Evolutionary conservation across 768 basidiomycete genomes (phyloP), one percentile per base, ranked within the genome.

Genomic region (Lentinula aciculospora): DNA sequence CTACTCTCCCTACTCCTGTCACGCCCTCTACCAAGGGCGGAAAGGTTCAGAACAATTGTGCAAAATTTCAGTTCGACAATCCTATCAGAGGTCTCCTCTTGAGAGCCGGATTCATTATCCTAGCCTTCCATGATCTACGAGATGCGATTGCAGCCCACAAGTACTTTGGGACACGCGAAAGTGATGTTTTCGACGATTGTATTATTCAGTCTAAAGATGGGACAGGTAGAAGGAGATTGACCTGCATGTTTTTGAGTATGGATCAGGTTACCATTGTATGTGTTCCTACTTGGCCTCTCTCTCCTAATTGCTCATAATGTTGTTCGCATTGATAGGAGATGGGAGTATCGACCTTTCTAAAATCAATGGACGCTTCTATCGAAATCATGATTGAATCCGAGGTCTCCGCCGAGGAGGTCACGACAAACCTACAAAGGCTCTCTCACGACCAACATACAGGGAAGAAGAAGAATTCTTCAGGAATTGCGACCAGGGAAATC

Each of bases 81-180:
- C 65, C 68, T 17, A 76, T 88, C 57, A 83, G 84, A 65, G 83
- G 82, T 8, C 76, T 87, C 50, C 81, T 81, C 61, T 75, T 77
- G 34, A 77, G 78, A 32, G 9, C 72, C 36, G 84, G 84, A 6
- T 69, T 81, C 42, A 70, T 87, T 45, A 73, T 86, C 59, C 60
- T 85, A 19, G 79, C 83, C 6, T 87, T 88, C 61, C 81, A 78
- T 68, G 85, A 89, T 61, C 66, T 79, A 44, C 78, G 85, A 51
- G 72, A 84, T 49, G 80, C 84, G 2, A 72, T 72, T 39, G 74
- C 72, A 5, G 81, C 81, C 28, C 75, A 77, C 49, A 65, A 62
- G 10, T 61, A 76, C n/a, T 69, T 83, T 42, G 72, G 73, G 6
- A 59, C 60, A 17, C 69, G 65, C 21, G 62, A 68, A 7, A 56